Evolutionary conservation across 768 basidiomycete species (phyloP).

Genomic region (Russula brevipes): DNA sequence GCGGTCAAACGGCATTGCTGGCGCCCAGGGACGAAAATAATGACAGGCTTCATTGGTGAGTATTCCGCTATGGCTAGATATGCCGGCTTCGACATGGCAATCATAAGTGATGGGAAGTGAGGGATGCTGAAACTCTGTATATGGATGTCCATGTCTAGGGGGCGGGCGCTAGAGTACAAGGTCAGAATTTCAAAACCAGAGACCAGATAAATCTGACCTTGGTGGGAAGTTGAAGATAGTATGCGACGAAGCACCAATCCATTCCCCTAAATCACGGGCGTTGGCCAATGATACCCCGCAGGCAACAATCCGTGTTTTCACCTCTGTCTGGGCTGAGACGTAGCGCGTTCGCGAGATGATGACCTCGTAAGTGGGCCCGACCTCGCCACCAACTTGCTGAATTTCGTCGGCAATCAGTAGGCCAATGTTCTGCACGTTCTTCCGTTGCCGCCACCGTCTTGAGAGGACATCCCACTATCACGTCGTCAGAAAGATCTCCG

Average conservation of each 20-base stretch:
- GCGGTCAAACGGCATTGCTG: conserved; percentile 93
- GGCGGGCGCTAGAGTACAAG: conserved; percentile 63
- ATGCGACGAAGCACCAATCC: conserved; percentile 93
- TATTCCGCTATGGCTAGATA: conserved; percentile 90
- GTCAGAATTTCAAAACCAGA: background rate
- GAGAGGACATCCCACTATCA: conserved; percentile 91
- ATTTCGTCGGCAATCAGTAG: conserved; percentile 93
- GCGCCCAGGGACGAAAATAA: conserved; percentile 88
- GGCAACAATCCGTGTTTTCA: conserved; percentile 90
- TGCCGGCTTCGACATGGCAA: conserved; percentile 97
- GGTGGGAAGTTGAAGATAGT: conserved; percentile 98
- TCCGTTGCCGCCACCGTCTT: conserved; percentile 91
- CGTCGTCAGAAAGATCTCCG: conserved; percentile 1
- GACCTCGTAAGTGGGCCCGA: conserved; percentile 95
- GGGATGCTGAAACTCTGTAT: conserved; percentile 92
- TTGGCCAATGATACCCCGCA: conserved; percentile 95
- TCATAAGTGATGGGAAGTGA: conserved; percentile 99
- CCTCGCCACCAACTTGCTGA: conserved; percentile 90
- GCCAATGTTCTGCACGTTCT: conserved; percentile 92
- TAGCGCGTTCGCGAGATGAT: conserved; percentile 95
- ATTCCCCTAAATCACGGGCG: conserved; percentile 92
- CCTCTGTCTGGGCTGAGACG: conserved; percentile 88
- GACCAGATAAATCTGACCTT: conserved; percentile 42
- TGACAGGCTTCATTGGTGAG: conserved; percentile 78
- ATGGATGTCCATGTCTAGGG: conserved; percentile 95